Evolutionary conservation across 2,329 filamentous ascomycete species (phyloP).

Genomic region (Stagonosporopsis vannaccii): DNA sequence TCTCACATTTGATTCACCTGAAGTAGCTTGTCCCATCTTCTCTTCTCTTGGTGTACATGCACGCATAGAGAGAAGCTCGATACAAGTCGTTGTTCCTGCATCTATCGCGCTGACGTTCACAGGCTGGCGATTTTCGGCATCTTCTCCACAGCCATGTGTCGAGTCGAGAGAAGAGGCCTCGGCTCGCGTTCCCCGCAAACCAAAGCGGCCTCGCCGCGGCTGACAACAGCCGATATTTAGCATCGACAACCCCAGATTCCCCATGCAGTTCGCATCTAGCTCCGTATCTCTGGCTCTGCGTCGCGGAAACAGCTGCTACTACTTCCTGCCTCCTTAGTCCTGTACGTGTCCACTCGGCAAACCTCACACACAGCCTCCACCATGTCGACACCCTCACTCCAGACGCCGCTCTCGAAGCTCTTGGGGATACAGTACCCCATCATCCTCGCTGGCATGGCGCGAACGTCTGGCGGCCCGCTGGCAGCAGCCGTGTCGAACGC

Average conservation of each 20-base stretch:
- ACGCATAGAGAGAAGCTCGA: neutral
- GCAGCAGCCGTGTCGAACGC: constrained; percentile 71
- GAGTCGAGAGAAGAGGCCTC: constrained; percentile 28
- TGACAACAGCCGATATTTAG: constrained; percentile 35
- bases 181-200: constrained; percentile 22
- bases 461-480: constrained; percentile 61
- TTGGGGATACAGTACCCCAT: constrained; percentile 88
- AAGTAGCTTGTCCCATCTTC: neutral
- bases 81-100: neutral
- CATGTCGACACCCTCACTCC: constrained; percentile 45
- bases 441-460: constrained; percentile 92
- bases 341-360: neutral
- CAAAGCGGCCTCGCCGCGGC: constrained; percentile 5
- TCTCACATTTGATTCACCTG: neutral
- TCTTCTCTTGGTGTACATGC: neutral
- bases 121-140: constrained; percentile 24
- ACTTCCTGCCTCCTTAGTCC: constrained; percentile 1
- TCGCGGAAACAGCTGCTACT: neutral
- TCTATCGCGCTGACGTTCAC: neutral
- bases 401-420: constrained; percentile 59
- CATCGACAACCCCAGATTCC: constrained; percentile 31
- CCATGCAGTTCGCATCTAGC: constrained; percentile 20
- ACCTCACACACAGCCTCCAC: constrained; percentile 13
- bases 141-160: constrained; percentile 15
- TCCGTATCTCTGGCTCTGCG: constrained; percentile 3